Evolutionary conservation across 345 rosid species (phyloP).

Genomic region (Pugionium dolabratum): DNA sequence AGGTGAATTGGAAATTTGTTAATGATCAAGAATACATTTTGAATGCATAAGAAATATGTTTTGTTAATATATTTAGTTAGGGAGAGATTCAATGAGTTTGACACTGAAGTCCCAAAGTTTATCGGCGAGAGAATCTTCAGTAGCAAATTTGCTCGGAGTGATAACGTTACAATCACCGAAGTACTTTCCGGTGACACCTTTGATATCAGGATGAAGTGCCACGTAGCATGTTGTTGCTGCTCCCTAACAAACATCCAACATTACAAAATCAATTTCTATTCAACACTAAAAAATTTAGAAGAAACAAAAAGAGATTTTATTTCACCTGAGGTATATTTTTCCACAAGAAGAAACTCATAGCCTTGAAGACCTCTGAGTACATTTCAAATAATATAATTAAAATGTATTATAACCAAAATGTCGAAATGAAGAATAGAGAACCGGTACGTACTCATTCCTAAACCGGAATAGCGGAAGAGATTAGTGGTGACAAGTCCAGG

Average conservation of each 20-base stretch:
- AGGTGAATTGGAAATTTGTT: too few relatives aligned
- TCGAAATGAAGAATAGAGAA: background rate
- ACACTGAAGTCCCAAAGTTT: constrained; percentile 75
- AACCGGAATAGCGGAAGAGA: constrained; percentile 61
- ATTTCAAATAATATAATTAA: background rate
- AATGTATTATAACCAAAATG: background rate
- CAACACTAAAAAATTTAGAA: too few relatives aligned
- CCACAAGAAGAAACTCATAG: constrained; percentile 63
- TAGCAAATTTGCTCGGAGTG: constrained; percentile 53
- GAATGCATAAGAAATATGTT: too few relatives aligned
- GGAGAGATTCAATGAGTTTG: constrained; percentile 36
- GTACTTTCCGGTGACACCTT: constrained; percentile 73
- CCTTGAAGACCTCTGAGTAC: constrained; percentile 55
- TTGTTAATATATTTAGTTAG: background rate
- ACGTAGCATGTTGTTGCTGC: constrained; percentile 92
- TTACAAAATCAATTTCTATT: too few relatives aligned
- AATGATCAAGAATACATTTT: too few relatives aligned
- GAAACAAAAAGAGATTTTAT: background rate
- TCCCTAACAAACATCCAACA: constrained; percentile 46
- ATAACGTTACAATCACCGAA: constrained; percentile 66
- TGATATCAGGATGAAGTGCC: constrained; percentile 71
- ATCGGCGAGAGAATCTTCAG: constrained; percentile 49
- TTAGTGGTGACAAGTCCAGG: constrained; percentile 89
- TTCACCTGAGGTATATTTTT: constrained; percentile 85
- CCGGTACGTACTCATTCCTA: constrained; percentile 32